Conservation (phyloP, 352 stramenopile genomes). For the Phytophthora constricta region DNA sequence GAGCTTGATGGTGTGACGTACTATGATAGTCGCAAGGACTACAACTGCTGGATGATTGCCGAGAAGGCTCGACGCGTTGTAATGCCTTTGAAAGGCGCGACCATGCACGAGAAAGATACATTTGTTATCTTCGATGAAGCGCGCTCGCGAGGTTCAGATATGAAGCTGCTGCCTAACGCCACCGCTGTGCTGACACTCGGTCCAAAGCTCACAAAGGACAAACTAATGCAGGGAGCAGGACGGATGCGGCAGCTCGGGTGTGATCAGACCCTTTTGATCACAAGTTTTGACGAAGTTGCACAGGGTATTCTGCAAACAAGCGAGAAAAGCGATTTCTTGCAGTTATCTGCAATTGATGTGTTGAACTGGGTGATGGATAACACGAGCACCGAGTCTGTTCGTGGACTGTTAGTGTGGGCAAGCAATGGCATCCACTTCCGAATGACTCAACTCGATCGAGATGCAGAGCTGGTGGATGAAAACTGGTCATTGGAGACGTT, state of each 20-base stretch:
- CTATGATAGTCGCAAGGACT: slow-evolving; percentile 64
- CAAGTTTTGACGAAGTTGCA: slow-evolving; percentile 72
- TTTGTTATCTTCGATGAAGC: slow-evolving; percentile 94
- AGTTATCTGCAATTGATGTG: slow-evolving; percentile 52
- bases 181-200: slow-evolving; percentile 86
- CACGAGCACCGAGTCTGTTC: slow-evolving; percentile 66
- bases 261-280: slow-evolving; percentile 73
- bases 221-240: slow-evolving; percentile 93
- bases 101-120: slow-evolving; percentile 79
- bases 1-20: slow-evolving; percentile 76
- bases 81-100: slow-evolving; percentile 59
- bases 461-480: slow-evolving; percentile 47
- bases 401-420: slow-evolving; percentile 81
- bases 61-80: slow-evolving; percentile 58
- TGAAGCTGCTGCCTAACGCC: slow-evolving; percentile 81
- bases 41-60: slow-evolving; percentile 81
- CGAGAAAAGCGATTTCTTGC: background rate
- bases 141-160: slow-evolving; percentile 85
- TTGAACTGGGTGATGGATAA: slow-evolving; percentile 91
- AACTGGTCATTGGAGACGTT: slow-evolving; percentile 55
- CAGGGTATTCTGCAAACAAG: slow-evolving; percentile 46
- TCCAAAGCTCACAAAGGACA: slow-evolving; percentile 90
- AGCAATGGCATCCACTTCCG: slow-evolving; percentile 76
- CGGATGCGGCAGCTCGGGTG: slow-evolving; percentile 83
- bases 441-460: slow-evolving; percentile 30